A percentile compares a stretch with the other conserved stretches of the same genome.
phyloP scores from a whole-genome alignment of 1,284 basidiomycete species.

The Pterulicium gracile region DNA sequence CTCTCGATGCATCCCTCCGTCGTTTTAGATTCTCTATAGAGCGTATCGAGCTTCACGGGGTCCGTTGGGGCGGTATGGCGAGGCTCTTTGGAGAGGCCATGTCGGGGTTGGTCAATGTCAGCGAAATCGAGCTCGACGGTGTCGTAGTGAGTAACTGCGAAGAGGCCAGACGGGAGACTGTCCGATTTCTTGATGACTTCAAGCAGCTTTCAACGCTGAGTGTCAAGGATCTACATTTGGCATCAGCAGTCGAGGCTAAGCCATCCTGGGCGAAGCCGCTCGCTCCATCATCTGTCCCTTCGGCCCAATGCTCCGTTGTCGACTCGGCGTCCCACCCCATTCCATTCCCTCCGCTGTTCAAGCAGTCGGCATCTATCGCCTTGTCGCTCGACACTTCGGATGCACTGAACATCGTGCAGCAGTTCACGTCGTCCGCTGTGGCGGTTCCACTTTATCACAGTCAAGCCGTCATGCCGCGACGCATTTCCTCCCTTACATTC shows the following conservation, averaged over 20 bases:
- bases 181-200: background rate
- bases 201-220: background rate
- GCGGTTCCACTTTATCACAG: background rate
- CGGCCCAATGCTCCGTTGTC: background rate
- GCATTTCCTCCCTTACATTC: background rate
- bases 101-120: background rate
- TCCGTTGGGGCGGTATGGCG: background rate
- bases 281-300: too few species aligned
- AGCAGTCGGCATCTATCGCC: background rate
- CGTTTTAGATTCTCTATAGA: background rate
- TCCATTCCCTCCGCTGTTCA: background rate
- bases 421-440: background rate
- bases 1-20: background rate
- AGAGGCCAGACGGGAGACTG: background rate
- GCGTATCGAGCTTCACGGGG: background rate
- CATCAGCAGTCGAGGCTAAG: background rate
- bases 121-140: background rate
- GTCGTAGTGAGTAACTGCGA: background rate
- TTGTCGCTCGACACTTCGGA: background rate
- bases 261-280: background rate
- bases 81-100: background rate
- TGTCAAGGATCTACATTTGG: background rate
- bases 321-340: background rate
- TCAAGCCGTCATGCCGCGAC: background rate
- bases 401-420: background rate